Conservation (phyloP, 2,329 filamentous ascomycete species). For the Passalora sequoiae region DNA sequence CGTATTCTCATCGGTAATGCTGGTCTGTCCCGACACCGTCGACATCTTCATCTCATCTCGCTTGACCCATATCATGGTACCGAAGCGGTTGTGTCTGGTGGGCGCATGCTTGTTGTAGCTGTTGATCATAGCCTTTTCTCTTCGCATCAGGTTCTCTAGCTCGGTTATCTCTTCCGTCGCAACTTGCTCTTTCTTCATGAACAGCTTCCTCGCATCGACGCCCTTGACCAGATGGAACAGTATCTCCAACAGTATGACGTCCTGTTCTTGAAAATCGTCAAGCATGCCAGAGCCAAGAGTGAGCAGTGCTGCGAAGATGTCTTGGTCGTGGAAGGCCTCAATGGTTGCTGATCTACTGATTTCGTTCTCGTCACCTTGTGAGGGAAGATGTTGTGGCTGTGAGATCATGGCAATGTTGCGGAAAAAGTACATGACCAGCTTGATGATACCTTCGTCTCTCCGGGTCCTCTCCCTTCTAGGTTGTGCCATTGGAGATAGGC, state of each 20-base stretch:
- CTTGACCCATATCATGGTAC: conserved; percentile 96
- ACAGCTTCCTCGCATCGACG: conserved; percentile 75
- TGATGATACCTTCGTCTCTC: conserved; percentile 87
- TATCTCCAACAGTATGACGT: conserved; percentile 84
- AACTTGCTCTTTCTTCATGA: conserved; percentile 72
- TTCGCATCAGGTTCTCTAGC: conserved; percentile 66
- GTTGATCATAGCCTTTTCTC: conserved; percentile 78
- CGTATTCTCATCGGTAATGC: conserved; percentile 65
- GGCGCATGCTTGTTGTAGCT: conserved; percentile 72
- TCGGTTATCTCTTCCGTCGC: conserved; percentile 66
- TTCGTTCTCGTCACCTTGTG: conserved; percentile 83
- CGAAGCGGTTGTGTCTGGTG: conserved; percentile 87
- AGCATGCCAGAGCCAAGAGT: conserved; percentile 89
- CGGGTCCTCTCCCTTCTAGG: conserved; percentile 68
- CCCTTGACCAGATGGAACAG: conserved; percentile 91
- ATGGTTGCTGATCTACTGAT: conserved; percentile 83
- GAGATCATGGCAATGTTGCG: conserved; percentile 84
- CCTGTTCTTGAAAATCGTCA: conserved; percentile 85
- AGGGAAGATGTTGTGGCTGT: conserved; percentile 64
- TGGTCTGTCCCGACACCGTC: conserved; percentile 82
- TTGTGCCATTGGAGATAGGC: conserved; percentile 78
- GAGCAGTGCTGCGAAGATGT: conserved; percentile 78
- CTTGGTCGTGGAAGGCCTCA: conserved; percentile 82
- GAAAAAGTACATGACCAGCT: conserved; percentile 80
- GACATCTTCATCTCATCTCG: conserved; percentile 77